Base-by-base conservation (phyloP, 148 eudicot species). In the Arbutus unedo region DNA sequence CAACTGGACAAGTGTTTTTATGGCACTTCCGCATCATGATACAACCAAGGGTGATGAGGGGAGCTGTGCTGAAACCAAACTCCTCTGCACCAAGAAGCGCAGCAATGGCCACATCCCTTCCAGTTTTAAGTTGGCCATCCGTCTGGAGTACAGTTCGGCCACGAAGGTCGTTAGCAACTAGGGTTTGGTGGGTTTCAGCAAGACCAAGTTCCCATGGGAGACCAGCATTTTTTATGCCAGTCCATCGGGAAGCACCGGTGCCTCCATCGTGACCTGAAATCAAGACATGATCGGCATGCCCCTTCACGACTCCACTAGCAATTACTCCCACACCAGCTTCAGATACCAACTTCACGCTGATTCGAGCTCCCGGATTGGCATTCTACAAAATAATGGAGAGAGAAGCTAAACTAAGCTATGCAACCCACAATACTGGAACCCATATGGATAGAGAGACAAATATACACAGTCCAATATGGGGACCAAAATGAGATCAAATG, bases 11-110 rank as follows among this genome's bases (percentile, higher is more conserved):
- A 16, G 99, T 97, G 86, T 97, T 97, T 78, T 97, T 97, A 82
- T 97, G 99, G 86, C 99, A 97, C 85, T 97, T 97, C 73, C 99
- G 79, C 99, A 97, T 97, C 99, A 97, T 97, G 81, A 97, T 94
- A 87, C 99, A 97, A 11, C 99, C 99, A 2, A 97, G 91, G 41
- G 99, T 94, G 59, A 97, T 97, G 13, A 97, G 94, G 51, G 99
- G 99, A 67, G 99, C 99, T 2, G 99, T 97, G 81, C 98, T 94
- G 90, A 97, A 97, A 88, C 99, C 99, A 82, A 97, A 97, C 85
- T 97, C 99, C 79, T 97, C 99, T 21, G 99, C 96, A 64, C 99
- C 99, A 57, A 97, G 97, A 85, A 97, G 99, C 13, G 97, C 96
- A 15, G 99, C 99, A 74, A 97, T 90, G 13, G 98, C 99, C 59